Evolutionary conservation across 306 rosid species (phyloP), one percentile per base, ranked within the genome.

Genomic region (Castanospermum australe): DNA sequence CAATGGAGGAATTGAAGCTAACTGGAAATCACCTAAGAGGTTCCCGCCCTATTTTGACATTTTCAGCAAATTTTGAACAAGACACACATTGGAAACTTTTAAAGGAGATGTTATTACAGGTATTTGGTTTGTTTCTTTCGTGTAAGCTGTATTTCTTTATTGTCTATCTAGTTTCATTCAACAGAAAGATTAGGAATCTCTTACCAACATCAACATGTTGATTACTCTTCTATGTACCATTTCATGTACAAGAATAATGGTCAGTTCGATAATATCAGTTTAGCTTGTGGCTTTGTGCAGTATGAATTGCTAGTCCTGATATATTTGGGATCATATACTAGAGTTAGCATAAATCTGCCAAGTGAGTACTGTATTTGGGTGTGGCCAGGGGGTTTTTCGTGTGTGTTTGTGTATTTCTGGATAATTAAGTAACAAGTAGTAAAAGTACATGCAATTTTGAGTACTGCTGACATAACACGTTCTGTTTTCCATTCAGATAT

Each of bases 101-200:
- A 79, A 96, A 96, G 84, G 99, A 93, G 88, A 88, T 96, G 89
- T 78, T 96, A n/a, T 78, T 84, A 3, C 99, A 91, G 98, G 99
- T 91, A 86, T 21, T 67, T 32, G 30, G 30, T 71, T 17, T 69
- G 36, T 67, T 47, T 55, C 66, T 41, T 18, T 80, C 57, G 56
- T 72, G 45, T 71, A 36, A 13, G 56, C 32, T 36, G 22, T 67
- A 24, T 44, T 51, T 41, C 38, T 14, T 54, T 57, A 2, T 66
- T 79, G 44, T 60, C 77, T 64, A 21, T 25, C 9, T 66, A 74
- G 51, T 73, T 64, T 73, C 14, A 33, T 73, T 13, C 22, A 15
- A 56, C 24, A 59, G 32, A n/a, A 59, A 20, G 76, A 13, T 41
- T 32, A 35, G 73, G 54, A 56, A n/a, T 72, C 32, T 10, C 55